Base-by-base conservation (phyloP, 2,329 filamentous ascomycete genomes). In the Penicillium sp. region DNA sequence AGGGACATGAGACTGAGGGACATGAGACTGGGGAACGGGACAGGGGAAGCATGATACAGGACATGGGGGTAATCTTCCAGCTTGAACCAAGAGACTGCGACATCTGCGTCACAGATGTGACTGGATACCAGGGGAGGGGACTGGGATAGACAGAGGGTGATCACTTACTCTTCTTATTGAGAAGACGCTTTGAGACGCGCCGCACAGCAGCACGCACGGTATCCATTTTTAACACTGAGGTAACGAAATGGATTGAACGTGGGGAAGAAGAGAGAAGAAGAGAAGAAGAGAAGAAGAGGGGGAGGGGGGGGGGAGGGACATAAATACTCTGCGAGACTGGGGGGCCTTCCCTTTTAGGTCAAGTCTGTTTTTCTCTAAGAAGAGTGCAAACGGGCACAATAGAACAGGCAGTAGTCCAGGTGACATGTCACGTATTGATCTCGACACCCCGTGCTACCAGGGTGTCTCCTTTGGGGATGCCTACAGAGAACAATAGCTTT, bases 121-220 rank as follows among this genome's bases (percentile, higher is more conserved):
- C 16, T 45, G 15, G 39, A 45, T 25, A 27, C 7, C 21, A 16
- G 21, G 19, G 15, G 19, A 49, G 33, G 27, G 27, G 41, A 31
- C 27, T 29, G 13, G 34, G 11, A 8, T 23, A 34, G 21, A 38
- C 23, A 16, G 34, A 47, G 9, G 19, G n/a, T 5, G 3, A 43
- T 21, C 15, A 51, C 54, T 47, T 53, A 58, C 51, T 21, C 38
- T 34, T 50, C 33, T 44, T 55, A 13, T 36, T 33, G 33, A 36
- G 45, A 38, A 58, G 29, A 21, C 54, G 49, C 40, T 34, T 56
- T 9, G 54, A 56, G 29, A 46, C 15, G 11, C 54, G 54, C 4
- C 49, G 49, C 9, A 53, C 21, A 10, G 43, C 29, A 3, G 46
- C 29, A 11, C 49, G 49, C 5, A 53, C 13, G 6, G 43, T 23